A percentile compares a stretch with the other conserved stretches of the same genome.
These are phyloP conservation scores for Ambrosia trifida DNA, from an alignment of 129 eudicot genomes.

Conservation along the genomic window DNA sequence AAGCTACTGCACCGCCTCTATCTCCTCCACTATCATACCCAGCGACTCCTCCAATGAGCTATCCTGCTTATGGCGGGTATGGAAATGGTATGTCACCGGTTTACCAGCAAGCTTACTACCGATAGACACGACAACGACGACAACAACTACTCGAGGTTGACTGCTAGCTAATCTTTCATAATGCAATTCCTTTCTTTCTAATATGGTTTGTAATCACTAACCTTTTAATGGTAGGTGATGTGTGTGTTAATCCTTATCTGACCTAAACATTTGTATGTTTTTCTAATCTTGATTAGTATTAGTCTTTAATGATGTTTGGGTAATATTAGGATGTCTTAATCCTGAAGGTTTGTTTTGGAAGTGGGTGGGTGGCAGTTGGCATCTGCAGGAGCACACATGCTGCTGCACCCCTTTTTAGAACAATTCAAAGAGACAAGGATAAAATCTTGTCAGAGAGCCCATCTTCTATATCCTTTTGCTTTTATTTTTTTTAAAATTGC, in stretches of 20 bases:
- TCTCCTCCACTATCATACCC: conserved; percentile 70
- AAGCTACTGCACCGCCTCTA: conserved; percentile 29
- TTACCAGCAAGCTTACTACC: conserved; percentile 71
- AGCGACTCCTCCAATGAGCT: conserved; percentile 74
- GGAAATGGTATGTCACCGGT: conserved; percentile 51
- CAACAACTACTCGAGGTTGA: conserved; percentile 38
- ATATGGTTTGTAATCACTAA: conserved; percentile 90
- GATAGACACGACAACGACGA: conserved; percentile 51
- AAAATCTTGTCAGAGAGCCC: conserved; percentile 31
- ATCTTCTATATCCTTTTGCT: conserved; percentile 28
- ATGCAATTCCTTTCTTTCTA: conserved; percentile 25
- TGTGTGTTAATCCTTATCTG: conserved; percentile 11
- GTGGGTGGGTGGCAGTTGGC: conserved; percentile 34
- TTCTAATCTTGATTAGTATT: conserved; percentile 12
- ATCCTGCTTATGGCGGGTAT: conserved; percentile 67
- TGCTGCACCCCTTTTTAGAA: conserved; percentile 35
- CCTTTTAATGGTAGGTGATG: conserved; percentile 60
- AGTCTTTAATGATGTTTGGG: conserved; percentile 3
- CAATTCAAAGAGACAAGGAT: conserved; percentile 28
- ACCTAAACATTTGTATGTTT: conserved; percentile 9
- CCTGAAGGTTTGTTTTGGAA: not conserved
- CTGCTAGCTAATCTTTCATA: conserved; percentile 40
- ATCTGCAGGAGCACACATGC: conserved; percentile 37
- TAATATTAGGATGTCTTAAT: not conserved
- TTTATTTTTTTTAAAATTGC: not conserved